These are phyloP conservation scores for Cornus suecica DNA, from an alignment of 148 eudicot species.

Conservation along the genomic window DNA sequence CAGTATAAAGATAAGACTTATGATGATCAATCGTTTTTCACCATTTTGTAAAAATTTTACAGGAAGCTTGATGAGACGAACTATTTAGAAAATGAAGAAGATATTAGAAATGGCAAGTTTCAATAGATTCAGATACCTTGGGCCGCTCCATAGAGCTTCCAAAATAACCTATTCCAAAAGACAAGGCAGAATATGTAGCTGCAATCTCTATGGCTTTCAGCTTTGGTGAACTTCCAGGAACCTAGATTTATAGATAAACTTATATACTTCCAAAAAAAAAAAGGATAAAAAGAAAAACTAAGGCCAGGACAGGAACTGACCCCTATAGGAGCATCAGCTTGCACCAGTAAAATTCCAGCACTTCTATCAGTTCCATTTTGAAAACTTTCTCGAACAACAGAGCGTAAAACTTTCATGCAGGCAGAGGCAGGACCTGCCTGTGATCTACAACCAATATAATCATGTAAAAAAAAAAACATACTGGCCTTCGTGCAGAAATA, in stretches of 20 bases:
- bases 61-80: background rate
- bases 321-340: conserved; percentile 61
- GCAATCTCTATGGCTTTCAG: conserved; percentile 87
- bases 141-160: conserved; percentile 85
- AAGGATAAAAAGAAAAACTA: background rate
- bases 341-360: conserved; percentile 83
- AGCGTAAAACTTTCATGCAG: conserved; percentile 59
- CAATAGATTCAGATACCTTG: conserved; percentile 44
- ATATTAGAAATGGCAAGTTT: background rate
- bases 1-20: background rate
- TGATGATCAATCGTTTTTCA: background rate
- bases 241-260: conserved; percentile 27
- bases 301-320: conserved; percentile 32
- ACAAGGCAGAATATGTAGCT: conserved; percentile 72
- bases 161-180: conserved; percentile 90
- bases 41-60: background rate
- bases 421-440: conserved; percentile 87
- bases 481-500: background rate
- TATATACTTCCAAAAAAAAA: too few species aligned
- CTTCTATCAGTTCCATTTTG: conserved; percentile 50
- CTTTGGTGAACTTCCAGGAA: conserved; percentile 33
- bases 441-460: conserved; percentile 40
- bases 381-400: conserved; percentile 42
- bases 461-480: background rate
- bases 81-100: background rate